Evolutionary conservation across 2,329 filamentous ascomycete species (phyloP).

Genomic region (Sporothrix inflata): DNA sequence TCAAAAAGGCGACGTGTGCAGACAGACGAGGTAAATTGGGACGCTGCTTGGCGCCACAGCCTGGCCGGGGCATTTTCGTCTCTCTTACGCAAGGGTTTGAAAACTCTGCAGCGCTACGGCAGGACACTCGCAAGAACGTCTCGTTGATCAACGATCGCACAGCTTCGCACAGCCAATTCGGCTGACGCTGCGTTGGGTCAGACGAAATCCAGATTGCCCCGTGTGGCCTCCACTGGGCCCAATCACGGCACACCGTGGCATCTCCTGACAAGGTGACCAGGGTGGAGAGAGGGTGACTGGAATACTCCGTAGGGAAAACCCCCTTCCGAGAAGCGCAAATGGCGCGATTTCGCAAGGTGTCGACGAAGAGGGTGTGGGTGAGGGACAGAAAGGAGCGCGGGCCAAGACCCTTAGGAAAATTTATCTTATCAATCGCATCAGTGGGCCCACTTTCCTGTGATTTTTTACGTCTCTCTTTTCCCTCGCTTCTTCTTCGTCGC

Average conservation of each 20-base stretch:
- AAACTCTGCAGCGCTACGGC: slow-evolving; percentile 25
- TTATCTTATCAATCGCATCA: slow-evolving; percentile 41
- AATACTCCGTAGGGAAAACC: background rate
- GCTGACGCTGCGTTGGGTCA: slow-evolving; percentile 34
- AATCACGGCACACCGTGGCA: slow-evolving; percentile 23
- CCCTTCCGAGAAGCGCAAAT: slow-evolving; percentile 26
- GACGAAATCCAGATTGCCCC: slow-evolving; percentile 23
- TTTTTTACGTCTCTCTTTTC: slow-evolving; percentile 20
- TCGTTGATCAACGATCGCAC: background rate
- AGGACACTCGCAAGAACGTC: no score
- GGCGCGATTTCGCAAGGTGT: slow-evolving; percentile 30
- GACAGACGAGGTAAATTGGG: background rate
- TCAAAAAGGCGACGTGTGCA: slow-evolving; percentile 6
- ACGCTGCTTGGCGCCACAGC: background rate
- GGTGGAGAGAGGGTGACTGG: slow-evolving; percentile 2
- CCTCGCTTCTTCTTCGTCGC: background rate
- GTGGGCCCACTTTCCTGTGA: slow-evolving; percentile 23
- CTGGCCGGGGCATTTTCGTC: background rate
- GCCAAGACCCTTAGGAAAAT: slow-evolving; percentile 28
- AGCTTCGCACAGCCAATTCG: slow-evolving; percentile 21
- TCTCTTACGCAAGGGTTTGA: slow-evolving; percentile 22
- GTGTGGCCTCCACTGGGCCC: slow-evolving; percentile 21
- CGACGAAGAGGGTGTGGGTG: background rate
- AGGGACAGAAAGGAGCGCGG: background rate
- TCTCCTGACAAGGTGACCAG: slow-evolving; percentile 27